Evolutionary conservation across 257 asterid species (phyloP), one percentile per base, ranked within the genome.

Genomic region (Eucommia ulmoides): DNA sequence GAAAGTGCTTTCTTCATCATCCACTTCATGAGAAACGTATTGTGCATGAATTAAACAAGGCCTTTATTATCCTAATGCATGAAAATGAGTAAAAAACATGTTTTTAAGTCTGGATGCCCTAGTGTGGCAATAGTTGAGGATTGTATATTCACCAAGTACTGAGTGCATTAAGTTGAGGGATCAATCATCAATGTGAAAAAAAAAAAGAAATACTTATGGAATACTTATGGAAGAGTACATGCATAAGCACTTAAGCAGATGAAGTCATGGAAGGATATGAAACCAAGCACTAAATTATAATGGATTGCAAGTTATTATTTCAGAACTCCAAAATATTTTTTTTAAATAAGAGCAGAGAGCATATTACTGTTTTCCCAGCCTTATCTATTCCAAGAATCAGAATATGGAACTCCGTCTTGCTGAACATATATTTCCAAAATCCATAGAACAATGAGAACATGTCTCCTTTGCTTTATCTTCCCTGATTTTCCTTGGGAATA

Each of bases 351-450:
- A 51, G 17, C 23, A 26, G 45, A 45, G 23, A 64, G 62, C 18
- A 58, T 42, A 66, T 61, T 80, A 87, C 97, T 33, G 97, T 87
- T 80, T 87, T 87, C 22, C 97, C 97, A 48, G 94, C 82, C 71
- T 87, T 83, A 73, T 83, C 97, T 15, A 83, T 87, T 54, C 97
- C 97, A n/a, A 87, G 91, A 69, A 83, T 87, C 66, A 87, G 97
- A 76, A 86, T 81, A 69, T 77, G 96, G 60, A 82, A 78, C 78
- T 86, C 94, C 44, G 74, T 76, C 82, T 82, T 86, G 83, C 82
- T 83, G 81, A 83, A 69, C 72, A 76, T 68, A 72, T 82, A 64
- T 54, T 86, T 79, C 81, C 81, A 88, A 33, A 88, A 77, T 64
- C 97, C 97, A 66, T 79, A 88, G 56, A 75, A 75, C 52, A 83